These are phyloP conservation scores for Inonotus hispidus DNA, from an alignment of 1,284 basidiomycete species.

Conservation along the genomic window DNA sequence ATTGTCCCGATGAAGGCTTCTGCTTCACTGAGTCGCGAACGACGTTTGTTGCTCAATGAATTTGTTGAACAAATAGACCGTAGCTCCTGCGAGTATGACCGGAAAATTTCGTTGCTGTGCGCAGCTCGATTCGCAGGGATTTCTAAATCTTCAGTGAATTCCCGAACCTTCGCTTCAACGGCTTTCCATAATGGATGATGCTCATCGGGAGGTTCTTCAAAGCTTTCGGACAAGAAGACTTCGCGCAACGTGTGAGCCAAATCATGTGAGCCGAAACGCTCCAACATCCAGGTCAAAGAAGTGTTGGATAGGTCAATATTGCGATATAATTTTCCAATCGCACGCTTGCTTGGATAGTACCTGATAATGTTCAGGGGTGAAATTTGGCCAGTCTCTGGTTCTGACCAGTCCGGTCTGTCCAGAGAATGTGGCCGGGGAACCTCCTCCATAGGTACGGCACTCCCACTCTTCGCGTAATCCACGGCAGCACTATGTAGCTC, in stretches of 20 bases:
- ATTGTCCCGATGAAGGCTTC: constrained; percentile 28
- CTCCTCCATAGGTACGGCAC: constrained; percentile 49
- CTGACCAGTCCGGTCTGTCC: constrained; percentile 73
- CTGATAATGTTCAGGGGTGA: constrained; percentile 47
- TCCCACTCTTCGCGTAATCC: constrained; percentile 70
- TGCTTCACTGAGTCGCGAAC: constrained; percentile 24
- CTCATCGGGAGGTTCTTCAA: neutral
- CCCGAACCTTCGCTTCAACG: neutral
- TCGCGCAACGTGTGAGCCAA: neutral
- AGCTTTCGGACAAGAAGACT: neutral
- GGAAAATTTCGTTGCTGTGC: neutral
- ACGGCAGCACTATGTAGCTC: constrained; percentile 61
- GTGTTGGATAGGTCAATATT: constrained; percentile 33
- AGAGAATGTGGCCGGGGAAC: constrained; percentile 48
- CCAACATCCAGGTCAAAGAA: neutral
- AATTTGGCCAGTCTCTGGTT: constrained; percentile 49
- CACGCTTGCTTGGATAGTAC: constrained; percentile 64
- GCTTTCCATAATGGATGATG: neutral
- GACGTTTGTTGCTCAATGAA: constrained; percentile 16
- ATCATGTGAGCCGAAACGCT: neutral
- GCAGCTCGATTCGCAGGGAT: neutral
- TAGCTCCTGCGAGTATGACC: constrained; percentile 23
- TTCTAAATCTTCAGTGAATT: neutral
- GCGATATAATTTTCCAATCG: constrained; percentile 64
- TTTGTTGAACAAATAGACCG: constrained; percentile 22